Evolutionary conservation across 2,329 filamentous ascomycete genomes (phyloP), one percentile per base, ranked within the genome.

Genomic region (Chrysoporthe austroafricana): DNA sequence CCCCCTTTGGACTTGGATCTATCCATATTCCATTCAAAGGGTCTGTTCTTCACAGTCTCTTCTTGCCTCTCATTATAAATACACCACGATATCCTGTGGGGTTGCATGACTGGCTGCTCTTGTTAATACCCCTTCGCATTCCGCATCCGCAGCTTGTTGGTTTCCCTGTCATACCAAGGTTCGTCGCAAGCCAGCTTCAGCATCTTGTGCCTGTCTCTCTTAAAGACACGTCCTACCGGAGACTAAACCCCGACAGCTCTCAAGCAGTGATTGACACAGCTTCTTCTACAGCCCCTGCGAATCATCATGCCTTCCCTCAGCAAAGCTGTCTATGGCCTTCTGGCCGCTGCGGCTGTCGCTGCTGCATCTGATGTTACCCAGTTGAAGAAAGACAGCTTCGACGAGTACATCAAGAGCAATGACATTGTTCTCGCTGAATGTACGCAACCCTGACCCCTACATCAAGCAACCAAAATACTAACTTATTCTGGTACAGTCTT

Each of bases 361-460:
- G 84, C 87, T 71, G 86, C 89, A 62, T 97, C 93, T 59, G 94
- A 98, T 79, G 96, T 99, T 72, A 81, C 88, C 75, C 88, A 93
- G 73, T 85, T 99, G 72, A 96, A 91, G 81, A 90, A 90, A 80
- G 93, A 95, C 77, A 93, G 87, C 72, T 99, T 99, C 80, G 86
- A 91, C 73, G 87, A 90, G 70, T 99, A 97, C 81, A 84, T 99
- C 77, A 91, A 91, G 79, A 82, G 89, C 74, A 91, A 98, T 80
- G 90, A 93, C 75, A 87, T 99, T 67, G 95, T 97, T 66, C 90
- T 99, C 70, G 94, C 94, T 75, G 94, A 99, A 84, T 99, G 92
- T 95, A 85, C 82, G 91, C 83, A 52, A 58, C 48, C 62, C 50
- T 65, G 66, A 46, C 34, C 52, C 59, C 43, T 18, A 14, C 5